Conservation (phyloP, 2,329 filamentous ascomycete species). For the Penicillium expansum region DNA sequence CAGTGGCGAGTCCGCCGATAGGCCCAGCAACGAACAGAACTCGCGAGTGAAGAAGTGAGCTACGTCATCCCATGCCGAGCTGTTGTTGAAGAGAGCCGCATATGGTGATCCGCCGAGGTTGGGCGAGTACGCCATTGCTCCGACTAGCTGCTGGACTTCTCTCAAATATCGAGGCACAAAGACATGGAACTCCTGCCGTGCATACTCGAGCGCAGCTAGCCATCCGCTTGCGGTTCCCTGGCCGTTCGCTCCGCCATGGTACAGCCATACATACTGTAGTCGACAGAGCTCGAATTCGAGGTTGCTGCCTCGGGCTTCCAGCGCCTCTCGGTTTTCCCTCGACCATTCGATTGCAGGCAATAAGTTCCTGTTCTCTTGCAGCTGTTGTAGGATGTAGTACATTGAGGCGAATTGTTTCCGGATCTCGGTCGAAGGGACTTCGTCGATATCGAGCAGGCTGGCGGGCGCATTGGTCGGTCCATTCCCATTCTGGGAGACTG, state of each 20-base stretch:
- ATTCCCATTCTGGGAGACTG: neutral
- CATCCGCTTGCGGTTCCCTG: conserved; percentile 39
- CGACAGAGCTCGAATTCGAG: conserved; percentile 92
- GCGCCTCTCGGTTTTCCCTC: conserved; percentile 61
- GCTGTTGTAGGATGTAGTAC: conserved; percentile 80
- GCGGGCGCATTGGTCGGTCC: conserved; percentile 21
- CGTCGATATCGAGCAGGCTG: conserved; percentile 52
- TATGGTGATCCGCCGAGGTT: conserved; percentile 80
- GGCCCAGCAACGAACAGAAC: conserved; percentile 86
- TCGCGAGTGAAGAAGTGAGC: conserved; percentile 86
- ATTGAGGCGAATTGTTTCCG: conserved; percentile 80
- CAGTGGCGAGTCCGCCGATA: conserved; percentile 87
- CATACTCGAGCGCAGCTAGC: conserved; percentile 69
- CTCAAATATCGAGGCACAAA: conserved; percentile 72
- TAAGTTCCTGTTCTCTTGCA: conserved; percentile 70
- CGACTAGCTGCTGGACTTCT: conserved; percentile 78
- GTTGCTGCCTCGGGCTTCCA: conserved; percentile 83
- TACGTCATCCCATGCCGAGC: conserved; percentile 76
- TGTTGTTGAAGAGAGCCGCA: conserved; percentile 69
- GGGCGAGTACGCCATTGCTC: conserved; percentile 73
- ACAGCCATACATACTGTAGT: conserved; percentile 86
- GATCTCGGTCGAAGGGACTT: conserved; percentile 64
- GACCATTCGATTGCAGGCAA: conserved; percentile 87
- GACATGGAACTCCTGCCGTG: conserved; percentile 66
- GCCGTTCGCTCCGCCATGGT: conserved; percentile 64